Evolutionary conservation across 768 basidiomycete species (phyloP), one percentile per base, ranked within the genome.

Genomic region (Tephrocybe rancida): DNA sequence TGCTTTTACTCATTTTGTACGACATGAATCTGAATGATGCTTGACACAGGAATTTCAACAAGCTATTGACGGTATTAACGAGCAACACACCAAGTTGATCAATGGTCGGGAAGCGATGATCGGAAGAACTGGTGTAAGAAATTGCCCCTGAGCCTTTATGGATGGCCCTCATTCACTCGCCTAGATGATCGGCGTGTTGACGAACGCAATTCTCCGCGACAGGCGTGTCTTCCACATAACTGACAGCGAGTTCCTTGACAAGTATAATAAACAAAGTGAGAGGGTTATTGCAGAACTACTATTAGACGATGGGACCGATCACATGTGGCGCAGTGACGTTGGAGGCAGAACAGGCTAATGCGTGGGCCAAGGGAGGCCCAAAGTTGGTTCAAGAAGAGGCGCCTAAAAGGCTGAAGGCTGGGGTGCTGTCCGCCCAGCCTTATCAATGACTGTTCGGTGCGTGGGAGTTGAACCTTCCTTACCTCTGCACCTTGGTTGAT

Each of bases 161-260:
- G 35, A 37, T n/a, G n/a, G 16, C 35, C n/a, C 14, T 13, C 35
- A 4, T 37, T 37, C 16, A 32, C 13, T 7, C 30, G 16, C 7
- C n/a, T n/a, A 56, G 55, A 44, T 47, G 1, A 35, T 56, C 35
- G 30, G 19, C 1, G 14, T 13, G 45, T 43, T 9, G 13, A 54
- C 50, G 56, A 79, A 45, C 64, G 69, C n/a, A 70, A 76, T 78
- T 16, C 62, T 78, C 41, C 63, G 69, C 14, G 77, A 80, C 43
- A 56, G 61, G 7, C 71, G 76, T 9, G 70, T 69, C 1, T 77
- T 77, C 45, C 71, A 75, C 39, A 59, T 74, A 11, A 61, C 70
- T 16, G 54, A 53, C 50, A 14, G 57, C 3, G 64, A 73, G 14
- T 77, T 71, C 63, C 50, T 75, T 9, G 60, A 68, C 0, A 67